These are phyloP conservation scores for Rhodomyrtus tomentosa DNA, from an alignment of 345 rosid species.

Conservation along the genomic window DNA sequence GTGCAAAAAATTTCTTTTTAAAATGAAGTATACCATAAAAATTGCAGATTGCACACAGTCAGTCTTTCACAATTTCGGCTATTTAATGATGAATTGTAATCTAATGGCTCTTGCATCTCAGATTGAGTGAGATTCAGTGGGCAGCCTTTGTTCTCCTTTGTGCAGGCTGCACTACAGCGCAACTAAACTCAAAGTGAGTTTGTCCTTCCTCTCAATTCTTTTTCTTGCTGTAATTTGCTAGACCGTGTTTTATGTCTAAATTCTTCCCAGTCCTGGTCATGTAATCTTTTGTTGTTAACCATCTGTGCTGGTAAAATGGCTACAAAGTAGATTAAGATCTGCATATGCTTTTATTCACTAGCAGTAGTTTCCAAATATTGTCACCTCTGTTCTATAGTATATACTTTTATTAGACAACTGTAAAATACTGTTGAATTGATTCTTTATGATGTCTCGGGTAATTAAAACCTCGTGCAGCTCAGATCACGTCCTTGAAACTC, in stretches of 20 bases:
- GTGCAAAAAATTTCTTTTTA: neutral
- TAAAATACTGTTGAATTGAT: neutral
- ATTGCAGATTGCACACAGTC: neutral
- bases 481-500: constrained; percentile 87
- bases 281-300: neutral
- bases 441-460: neutral
- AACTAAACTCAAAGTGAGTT: constrained; percentile 77
- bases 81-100: neutral
- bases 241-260: neutral
- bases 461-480: constrained; percentile 45
- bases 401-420: neutral
- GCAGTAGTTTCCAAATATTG: neutral
- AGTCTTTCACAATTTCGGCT: neutral
- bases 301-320: neutral
- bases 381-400: neutral
- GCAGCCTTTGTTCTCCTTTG: constrained; percentile 86
- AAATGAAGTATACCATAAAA: neutral
- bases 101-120: constrained; percentile 12
- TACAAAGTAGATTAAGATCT: neutral
- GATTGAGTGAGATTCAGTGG: constrained; percentile 96
- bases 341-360: neutral
- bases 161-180: constrained; percentile 97
- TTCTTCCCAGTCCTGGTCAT: neutral
- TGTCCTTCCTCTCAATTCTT: neutral
- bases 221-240: neutral